Evolutionary conservation across 805 yeast species (phyloP), one percentile per base, ranked within the genome.

Genomic region (Suhomyces xylopsoci): DNA sequence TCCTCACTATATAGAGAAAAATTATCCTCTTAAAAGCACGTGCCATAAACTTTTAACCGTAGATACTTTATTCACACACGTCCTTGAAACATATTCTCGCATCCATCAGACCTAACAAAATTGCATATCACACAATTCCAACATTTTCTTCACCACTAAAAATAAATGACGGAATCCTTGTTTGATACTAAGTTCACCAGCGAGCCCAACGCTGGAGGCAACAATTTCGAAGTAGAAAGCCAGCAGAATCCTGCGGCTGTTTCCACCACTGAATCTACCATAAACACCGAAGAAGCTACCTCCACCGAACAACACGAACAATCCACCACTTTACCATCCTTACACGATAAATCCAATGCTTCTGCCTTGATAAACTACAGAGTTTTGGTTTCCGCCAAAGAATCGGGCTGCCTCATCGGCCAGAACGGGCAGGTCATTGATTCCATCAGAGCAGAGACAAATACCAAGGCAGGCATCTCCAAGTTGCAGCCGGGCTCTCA

Each of bases 381-480:
- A 54, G 80, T 90, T 1, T 77, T 91, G 26, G 87, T 91, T 17
- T 84, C 94, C 2, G 81, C 91, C 51, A 87, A 86, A 64, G 97
- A 91, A 68, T 92, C 96, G 10, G 97, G 97, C 15, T 88, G 90
- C 55, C 82, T 91, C 56, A 91, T 91, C 60, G 97, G 97, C 50
- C 87, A 87, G 58, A 87, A 82, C 58, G 97, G 97, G 45, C 76
- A 79, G 48, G 86, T 86, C 51, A 90, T 91, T 55, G 87, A 91
- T 51, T 78, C 81, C 34, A 82, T 91, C 46, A 79, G 97, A 58
- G 90, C 82, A 48, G 81, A 81, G 53, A 88, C 93, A 28, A 80
- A 81, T 51, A 90, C 91, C 54, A 88, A 87, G 65, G 96, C 96
- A 4, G 96, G 96, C 15, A 90, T 91, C 45, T 86, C 96, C 12